Base-by-base conservation (phyloP, 129 eudicot genomes). In the Erigeron canadensis region DNA sequence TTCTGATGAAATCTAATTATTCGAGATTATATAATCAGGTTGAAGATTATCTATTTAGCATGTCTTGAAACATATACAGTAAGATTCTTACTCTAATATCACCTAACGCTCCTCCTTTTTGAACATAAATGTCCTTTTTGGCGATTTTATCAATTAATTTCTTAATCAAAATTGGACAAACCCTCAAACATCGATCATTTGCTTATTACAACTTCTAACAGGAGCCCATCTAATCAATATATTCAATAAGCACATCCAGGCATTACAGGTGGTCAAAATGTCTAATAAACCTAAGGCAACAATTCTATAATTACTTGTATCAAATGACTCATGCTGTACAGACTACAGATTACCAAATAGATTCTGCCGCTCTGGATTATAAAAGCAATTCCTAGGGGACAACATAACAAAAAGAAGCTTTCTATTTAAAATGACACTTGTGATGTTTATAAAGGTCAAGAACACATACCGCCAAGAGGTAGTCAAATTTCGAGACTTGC, bases 381-480 rank as follows among this genome's bases (percentile, higher is more conserved):
- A 63, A 63, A 42, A 34, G 44, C 17, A 34, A 61, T 13, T 13
- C 11, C 44, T 61, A 23, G 17, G 28, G 15, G 21, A 61, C 39
- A 54, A 53, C 13, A 54, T 17, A 38, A 70, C 51, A 9, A 10
- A 70, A 70, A 6, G 39, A 28, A 28, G 34, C 1, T 3, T 28
- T 28, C 3, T 28, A 28, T 28, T 28, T 2, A 28, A 28, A 28
- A 28, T 28, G 3, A 28, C 1, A 22, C 42, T 62, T 28, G 42
- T 47, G 8, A n/a, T 64, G 10, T 54, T 37, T 18, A 40, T 38
- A 41, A n/a, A 66, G 43, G 44, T 46, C 17, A 70, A 70, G 74
- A 71, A 45, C 3, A 83, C 82, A 66, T 28, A 91, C 98, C 96
- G 77, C 98, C 98, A 93, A 55, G 98, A 89, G 10, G 84, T 75